These are phyloP conservation scores for Trametes meyenii DNA, from an alignment of 768 basidiomycete genomes.

Conservation along the genomic window DNA sequence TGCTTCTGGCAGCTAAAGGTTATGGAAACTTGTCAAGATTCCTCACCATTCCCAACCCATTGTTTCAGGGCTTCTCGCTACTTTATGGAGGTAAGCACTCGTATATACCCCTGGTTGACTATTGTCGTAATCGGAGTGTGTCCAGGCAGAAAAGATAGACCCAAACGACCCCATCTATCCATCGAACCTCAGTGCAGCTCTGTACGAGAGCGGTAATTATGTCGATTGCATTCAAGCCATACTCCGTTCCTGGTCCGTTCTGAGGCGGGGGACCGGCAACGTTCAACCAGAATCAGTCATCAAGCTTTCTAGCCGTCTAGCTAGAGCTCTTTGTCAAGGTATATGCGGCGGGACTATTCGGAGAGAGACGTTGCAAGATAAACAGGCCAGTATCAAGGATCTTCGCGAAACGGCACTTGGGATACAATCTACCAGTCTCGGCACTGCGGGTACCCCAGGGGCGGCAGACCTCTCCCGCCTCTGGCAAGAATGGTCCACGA, in stretches of 20 bases:
- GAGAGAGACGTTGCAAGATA: background rate
- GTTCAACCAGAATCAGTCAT: background rate
- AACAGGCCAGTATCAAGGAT: background rate
- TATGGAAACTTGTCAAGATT: too few species aligned
- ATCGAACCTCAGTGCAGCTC: conserved; percentile 29
- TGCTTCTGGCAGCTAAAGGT: background rate
- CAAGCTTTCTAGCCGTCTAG: conserved; percentile 7
- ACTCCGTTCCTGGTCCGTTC: conserved; percentile 16
- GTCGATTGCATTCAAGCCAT: conserved; percentile 17
- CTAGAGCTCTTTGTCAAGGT: background rate
- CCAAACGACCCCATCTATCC: conserved; percentile 23
- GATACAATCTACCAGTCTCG: too few species aligned
- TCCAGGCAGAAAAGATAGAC: conserved; percentile 19
- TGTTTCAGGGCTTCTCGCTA: background rate
- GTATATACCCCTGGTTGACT: too few species aligned
- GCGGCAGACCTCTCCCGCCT: conserved; percentile 1
- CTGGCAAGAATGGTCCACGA: conserved; percentile 21
- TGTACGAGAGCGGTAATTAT: conserved; percentile 26
- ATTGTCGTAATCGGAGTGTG: background rate
- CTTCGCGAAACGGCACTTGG: background rate
- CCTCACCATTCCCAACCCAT: background rate
- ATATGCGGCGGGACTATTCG: background rate
- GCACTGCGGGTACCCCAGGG: too few species aligned
- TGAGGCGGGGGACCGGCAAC: background rate
- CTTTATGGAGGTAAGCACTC: background rate